These are phyloP conservation scores for Hanseniaspora singularis DNA, from an alignment of 805 yeast species.

Conservation along the genomic window DNA sequence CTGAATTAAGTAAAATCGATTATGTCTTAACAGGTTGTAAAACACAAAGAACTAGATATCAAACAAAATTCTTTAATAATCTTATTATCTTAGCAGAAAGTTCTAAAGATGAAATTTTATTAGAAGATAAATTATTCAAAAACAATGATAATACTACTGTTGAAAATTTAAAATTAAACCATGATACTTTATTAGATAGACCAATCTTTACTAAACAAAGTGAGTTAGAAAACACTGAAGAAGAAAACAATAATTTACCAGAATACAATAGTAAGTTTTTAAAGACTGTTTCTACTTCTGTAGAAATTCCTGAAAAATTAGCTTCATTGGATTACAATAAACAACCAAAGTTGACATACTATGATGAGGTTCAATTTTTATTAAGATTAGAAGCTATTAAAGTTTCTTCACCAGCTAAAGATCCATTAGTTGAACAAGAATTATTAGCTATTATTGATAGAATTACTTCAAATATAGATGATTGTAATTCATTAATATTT, in stretches of 20 bases:
- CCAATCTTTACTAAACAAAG: slow-evolving; percentile 51
- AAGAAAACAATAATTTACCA: slow-evolving; percentile 31
- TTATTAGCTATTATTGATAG: slow-evolving; percentile 65
- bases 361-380: slow-evolving; percentile 65
- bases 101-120: slow-evolving; percentile 16
- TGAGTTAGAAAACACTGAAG: slow-evolving; percentile 33
- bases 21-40: slow-evolving; percentile 74
- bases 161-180: slow-evolving; percentile 50
- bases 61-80: slow-evolving; percentile 56
- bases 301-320: slow-evolving; percentile 48
- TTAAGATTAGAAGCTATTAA: slow-evolving; percentile 51
- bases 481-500: slow-evolving; percentile 60
- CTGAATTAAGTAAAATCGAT: slow-evolving; percentile 46
- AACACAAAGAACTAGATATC: slow-evolving; percentile 79
- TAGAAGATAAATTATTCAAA: slow-evolving; percentile 15
- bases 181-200: slow-evolving; percentile 66
- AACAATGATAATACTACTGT: slow-evolving; percentile 17
- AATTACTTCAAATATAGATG: slow-evolving; percentile 40
- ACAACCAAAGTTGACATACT: slow-evolving; percentile 59
- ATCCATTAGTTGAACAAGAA: slow-evolving; percentile 68
- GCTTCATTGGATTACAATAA: slow-evolving; percentile 59
- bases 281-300: slow-evolving; percentile 52
- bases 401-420: slow-evolving; percentile 60
- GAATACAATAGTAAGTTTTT: slow-evolving; percentile 36
- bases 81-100: slow-evolving; percentile 64